Conservation (phyloP, 2,329 filamentous ascomycete genomes). For the Xylaria multiplex region DNA sequence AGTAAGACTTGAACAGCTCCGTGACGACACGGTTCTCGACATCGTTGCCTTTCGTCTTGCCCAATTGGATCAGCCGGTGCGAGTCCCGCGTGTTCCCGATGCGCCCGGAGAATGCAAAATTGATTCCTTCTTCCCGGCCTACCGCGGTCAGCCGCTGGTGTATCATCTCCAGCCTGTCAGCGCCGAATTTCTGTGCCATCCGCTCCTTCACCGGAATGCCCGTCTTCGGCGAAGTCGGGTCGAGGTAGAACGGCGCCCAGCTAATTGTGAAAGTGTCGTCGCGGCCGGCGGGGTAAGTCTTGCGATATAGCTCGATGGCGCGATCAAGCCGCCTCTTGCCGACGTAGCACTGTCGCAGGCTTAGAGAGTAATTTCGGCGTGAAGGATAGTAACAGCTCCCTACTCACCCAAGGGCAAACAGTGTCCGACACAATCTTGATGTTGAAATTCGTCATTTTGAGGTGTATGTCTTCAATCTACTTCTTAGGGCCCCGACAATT, state of each 20-base stretch:
- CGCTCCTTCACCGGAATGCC: conserved; percentile 60
- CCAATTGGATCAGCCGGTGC: conserved; percentile 80
- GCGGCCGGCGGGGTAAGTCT: conserved; percentile 65
- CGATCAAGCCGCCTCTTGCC: conserved; percentile 79
- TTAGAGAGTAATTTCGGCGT: conserved; percentile 38
- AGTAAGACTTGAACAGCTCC: conserved; percentile 68
- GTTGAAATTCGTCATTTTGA: conserved; percentile 75
- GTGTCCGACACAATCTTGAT: conserved; percentile 85
- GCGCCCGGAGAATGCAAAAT: conserved; percentile 76
- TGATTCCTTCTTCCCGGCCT: conserved; percentile 74
- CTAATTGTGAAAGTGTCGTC: conserved; percentile 76
- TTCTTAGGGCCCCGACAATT: background rate
- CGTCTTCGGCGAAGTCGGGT: conserved; percentile 66
- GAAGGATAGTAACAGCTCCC: conserved; percentile 31
- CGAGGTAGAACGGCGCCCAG: conserved; percentile 85
- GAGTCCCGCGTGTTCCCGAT: conserved; percentile 82
- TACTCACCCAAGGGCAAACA: conserved; percentile 72
- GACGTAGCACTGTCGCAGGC: conserved; percentile 71
- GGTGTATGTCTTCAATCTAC: background rate
- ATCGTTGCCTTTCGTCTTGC: conserved; percentile 59
- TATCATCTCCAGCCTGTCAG: conserved; percentile 67
- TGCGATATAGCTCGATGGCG: conserved; percentile 74
- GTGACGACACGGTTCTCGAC: conserved; percentile 67
- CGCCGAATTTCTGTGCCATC: conserved; percentile 73
- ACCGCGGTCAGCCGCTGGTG: conserved; percentile 65